Conservation (phyloP, 2,329 filamentous ascomycete species). For the Claviceps spartinae region DNA sequence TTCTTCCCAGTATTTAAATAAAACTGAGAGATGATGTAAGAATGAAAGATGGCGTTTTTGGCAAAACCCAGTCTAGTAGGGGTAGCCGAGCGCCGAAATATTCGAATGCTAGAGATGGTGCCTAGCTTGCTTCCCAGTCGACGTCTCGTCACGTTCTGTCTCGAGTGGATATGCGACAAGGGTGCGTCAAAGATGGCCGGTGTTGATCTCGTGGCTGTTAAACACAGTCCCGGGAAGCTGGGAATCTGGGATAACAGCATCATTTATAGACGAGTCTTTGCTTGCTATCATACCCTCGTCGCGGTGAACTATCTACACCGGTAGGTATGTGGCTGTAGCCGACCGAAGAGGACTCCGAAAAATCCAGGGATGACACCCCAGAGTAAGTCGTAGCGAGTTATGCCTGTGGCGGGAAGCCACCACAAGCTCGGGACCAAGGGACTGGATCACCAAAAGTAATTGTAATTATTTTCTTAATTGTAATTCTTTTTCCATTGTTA, state of each 20-base stretch:
- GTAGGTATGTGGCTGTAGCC: not conserved
- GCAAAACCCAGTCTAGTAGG: not conserved
- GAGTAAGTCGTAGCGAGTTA: not conserved
- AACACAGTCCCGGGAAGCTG: not conserved
- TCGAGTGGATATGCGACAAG: not conserved
- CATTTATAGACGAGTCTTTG: slow-evolving; percentile 2
- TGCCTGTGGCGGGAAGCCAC: slow-evolving; percentile 1
- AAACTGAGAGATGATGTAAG: not conserved
- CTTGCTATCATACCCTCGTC: not conserved
- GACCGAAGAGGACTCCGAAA: not conserved
- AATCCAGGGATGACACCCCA: not conserved
- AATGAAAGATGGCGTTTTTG: not conserved
- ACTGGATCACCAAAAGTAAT: slow-evolving; percentile 1
- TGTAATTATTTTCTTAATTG: not conserved
- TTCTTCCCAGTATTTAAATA: not conserved
- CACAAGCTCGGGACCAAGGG: slow-evolving; percentile 1
- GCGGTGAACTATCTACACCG: not conserved
- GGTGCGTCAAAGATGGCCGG: not conserved
- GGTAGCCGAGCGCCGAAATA: not conserved
- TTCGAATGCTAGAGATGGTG: not conserved
- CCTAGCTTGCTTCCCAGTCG: not conserved
- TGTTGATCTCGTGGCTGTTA: not conserved
- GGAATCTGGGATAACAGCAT: not conserved
- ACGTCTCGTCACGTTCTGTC: not conserved
- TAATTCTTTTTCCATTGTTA: not conserved